These are phyloP conservation scores for Pueraria montana DNA, from an alignment of 306 rosid genomes.

Conservation along the genomic window DNA sequence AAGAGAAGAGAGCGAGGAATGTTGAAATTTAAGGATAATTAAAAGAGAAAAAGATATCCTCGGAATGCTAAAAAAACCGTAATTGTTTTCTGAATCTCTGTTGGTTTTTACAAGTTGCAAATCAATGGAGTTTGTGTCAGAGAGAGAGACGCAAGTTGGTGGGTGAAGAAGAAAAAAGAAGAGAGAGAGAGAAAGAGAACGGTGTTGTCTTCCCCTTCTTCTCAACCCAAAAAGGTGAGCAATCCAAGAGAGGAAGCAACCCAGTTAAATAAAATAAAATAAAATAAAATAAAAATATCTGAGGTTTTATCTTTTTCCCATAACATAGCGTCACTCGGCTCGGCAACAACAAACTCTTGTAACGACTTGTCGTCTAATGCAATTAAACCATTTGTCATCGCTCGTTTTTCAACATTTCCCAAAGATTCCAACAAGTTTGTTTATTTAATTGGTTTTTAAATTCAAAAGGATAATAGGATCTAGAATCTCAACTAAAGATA, in stretches of 20 bases:
- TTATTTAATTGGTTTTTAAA: background rate
- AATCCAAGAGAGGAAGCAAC: conserved; percentile 24
- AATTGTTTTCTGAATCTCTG: background rate
- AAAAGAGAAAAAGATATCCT: background rate
- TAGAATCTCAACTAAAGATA: no score
- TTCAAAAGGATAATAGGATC: background rate
- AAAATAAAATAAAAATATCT: background rate
- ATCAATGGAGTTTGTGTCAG: background rate
- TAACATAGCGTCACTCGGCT: background rate
- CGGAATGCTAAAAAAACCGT: conserved; percentile 2
- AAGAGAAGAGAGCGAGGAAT: background rate
- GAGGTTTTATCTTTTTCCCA: background rate
- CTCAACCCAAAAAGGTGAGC: background rate
- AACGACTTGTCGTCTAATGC: background rate
- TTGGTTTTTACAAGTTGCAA: conserved; percentile 10
- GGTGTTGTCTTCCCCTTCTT: background rate
- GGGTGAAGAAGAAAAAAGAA: background rate
- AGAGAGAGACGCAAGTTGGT: background rate
- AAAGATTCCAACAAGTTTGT: background rate
- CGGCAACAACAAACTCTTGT: background rate
- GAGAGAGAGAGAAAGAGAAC: background rate
- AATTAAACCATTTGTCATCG: background rate
- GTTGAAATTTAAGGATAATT: background rate
- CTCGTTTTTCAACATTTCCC: background rate
- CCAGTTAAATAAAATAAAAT: background rate